phyloP scores from a whole-genome alignment of 306 rosid genomes.

The Rosa chinensis region DNA sequence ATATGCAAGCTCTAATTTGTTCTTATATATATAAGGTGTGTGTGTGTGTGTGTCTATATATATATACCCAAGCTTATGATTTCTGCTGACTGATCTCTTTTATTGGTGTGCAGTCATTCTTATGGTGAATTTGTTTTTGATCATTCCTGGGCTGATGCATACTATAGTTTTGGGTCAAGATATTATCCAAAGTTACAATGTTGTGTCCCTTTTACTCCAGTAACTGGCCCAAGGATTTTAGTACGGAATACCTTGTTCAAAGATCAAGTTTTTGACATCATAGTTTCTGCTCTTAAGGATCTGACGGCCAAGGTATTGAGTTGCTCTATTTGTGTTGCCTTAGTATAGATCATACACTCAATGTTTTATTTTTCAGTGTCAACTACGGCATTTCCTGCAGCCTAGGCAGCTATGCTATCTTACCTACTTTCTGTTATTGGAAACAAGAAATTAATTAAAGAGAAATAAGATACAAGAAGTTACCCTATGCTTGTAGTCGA shows the following conservation, averaged over 20 bases:
- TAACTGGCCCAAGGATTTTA: slow-evolving; percentile 88
- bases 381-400: background rate
- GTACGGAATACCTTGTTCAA: slow-evolving; percentile 57
- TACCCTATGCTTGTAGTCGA: background rate
- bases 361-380: background rate
- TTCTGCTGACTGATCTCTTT: slow-evolving; percentile 8
- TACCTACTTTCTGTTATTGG: background rate
- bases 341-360: background rate
- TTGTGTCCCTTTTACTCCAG: slow-evolving; percentile 94
- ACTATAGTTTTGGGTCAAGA: slow-evolving; percentile 60
- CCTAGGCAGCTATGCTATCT: background rate
- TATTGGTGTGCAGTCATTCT: slow-evolving; percentile 64
- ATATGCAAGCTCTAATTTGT: slow-evolving; percentile 15
- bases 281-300: slow-evolving; percentile 68
- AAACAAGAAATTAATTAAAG: no score
- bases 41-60: no score
- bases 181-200: slow-evolving; percentile 91
- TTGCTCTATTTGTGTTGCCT: background rate
- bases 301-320: slow-evolving; percentile 60
- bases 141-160: slow-evolving; percentile 98
- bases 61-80: background rate
- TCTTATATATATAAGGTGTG: no score
- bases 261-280: slow-evolving; percentile 61
- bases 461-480: no score
- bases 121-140: slow-evolving; percentile 97